Percentiles rank a stretch among this genome's conserved stretches.
phyloP scores from a whole-genome alignment of 2,329 filamentous ascomycete genomes.

The Aspergillus luchuensis region DNA sequence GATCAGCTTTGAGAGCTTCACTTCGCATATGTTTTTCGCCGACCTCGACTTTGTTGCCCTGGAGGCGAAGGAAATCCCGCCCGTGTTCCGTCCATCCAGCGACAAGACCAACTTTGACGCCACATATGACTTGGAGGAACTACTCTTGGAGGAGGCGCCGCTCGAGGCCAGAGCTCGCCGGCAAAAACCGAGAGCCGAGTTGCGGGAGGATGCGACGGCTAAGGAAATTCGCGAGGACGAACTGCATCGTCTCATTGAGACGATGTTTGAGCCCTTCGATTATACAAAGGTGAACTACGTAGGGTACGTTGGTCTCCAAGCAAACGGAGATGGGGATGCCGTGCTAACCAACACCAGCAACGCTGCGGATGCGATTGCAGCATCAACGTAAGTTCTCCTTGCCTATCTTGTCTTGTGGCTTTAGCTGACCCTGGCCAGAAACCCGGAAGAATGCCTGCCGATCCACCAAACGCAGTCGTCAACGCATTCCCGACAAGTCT shows the following conservation, averaged over 20 bases:
- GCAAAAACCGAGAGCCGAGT: slow-evolving; percentile 87
- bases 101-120: slow-evolving; percentile 99
- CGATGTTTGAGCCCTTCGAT: slow-evolving; percentile 91
- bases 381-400: slow-evolving; percentile 32
- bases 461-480: slow-evolving; percentile 15
- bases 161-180: slow-evolving; percentile 87
- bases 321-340: not conserved
- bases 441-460: slow-evolving; percentile 43
- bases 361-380: slow-evolving; percentile 45
- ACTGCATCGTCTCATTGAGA: slow-evolving; percentile 90
- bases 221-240: slow-evolving; percentile 95
- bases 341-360: slow-evolving; percentile 26
- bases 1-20: slow-evolving; percentile 79
- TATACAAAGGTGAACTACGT: slow-evolving; percentile 83
- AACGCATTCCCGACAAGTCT: slow-evolving; percentile 39
- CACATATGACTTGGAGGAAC: slow-evolving; percentile 93
- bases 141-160: slow-evolving; percentile 90
- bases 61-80: slow-evolving; percentile 83
- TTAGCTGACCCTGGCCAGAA: slow-evolving; percentile 28
- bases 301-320: slow-evolving; percentile 56
- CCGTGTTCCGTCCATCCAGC: slow-evolving; percentile 88
- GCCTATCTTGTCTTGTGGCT: not conserved
- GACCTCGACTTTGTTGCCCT: slow-evolving; percentile 80
- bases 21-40: slow-evolving; percentile 84
- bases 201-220: slow-evolving; percentile 92